Base-by-base conservation (phyloP, 2,329 filamentous ascomycete genomes). In the Seiridium unicorne region DNA sequence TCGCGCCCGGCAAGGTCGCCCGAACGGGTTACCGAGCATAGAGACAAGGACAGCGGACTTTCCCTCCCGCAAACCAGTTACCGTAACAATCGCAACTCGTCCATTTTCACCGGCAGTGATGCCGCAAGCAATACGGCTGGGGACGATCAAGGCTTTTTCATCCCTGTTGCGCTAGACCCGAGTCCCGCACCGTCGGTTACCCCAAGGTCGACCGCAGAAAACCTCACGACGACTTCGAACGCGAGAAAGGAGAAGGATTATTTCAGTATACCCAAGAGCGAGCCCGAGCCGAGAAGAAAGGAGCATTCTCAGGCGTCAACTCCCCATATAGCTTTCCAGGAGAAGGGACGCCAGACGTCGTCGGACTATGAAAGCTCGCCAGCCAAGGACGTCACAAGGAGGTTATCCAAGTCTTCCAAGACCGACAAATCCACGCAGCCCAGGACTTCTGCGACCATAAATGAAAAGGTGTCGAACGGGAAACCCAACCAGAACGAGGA, bases 281-380 rank as follows among this genome's bases (percentile, higher is more conserved):
- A 73, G 31, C 61, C 70, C 2, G 65, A 75, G 13, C 64, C 74
- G 3, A 80, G 84, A 56, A 81, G 76, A 65, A 80, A 79, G 53
- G 70, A 69, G 13, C 82, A 83, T 48, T 83, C 82, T 1, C 77
- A 79, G 59, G 73, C 78, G 61, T 84, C 87, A 2, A 93, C 91
- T 13, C 92, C 93, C n/a, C 93, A 97, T 69, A 96, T 96, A 68
- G 90, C 92, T 31, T 96, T 93, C 72, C 92, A 96, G 72, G 92
- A 96, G 69, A 95, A 93, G 74, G 86, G 86, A 2, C 85, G 90
- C 49, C 82, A 86, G 62, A 76, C 82, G 4, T 88, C 87, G 1
- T 85, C 87, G 3, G 85, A 89, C 9, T 76, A 86, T 32, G 80
- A 85, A 36, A 83, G 82, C 44, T 77, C 81, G 1, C 79, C 84